Percentiles rank a stretch among this genome's conserved stretches.
These are phyloP conservation scores for Diaporthe aspalathi DNA, from an alignment of 2,329 filamentous ascomycete genomes.

Conservation along the genomic window DNA sequence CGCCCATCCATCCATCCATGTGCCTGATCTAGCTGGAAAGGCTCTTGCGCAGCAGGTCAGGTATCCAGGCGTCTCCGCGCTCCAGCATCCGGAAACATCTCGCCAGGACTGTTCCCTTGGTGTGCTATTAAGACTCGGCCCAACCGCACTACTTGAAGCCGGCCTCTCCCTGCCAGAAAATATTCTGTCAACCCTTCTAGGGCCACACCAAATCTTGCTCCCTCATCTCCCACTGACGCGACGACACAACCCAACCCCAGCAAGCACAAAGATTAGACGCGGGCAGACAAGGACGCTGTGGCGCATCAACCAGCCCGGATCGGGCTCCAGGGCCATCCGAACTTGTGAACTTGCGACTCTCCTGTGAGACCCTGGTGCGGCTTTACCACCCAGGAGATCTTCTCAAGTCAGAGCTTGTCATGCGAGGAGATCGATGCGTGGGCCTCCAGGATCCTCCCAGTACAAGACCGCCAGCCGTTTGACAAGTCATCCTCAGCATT, in stretches of 20 bases:
- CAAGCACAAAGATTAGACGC: conserved; percentile 36
- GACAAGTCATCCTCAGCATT: conserved; percentile 41
- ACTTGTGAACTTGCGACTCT: conserved; percentile 40
- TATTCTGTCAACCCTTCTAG: conserved; percentile 37
- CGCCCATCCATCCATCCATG: conserved; percentile 33
- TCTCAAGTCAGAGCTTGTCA: conserved; percentile 39
- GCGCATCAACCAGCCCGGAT: conserved; percentile 35
- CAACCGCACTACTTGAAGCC: conserved; percentile 39
- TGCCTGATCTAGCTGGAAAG: conserved; percentile 38
- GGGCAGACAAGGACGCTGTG: conserved; percentile 37
- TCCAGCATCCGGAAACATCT: conserved; percentile 34
- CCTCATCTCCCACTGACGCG: conserved; percentile 36
- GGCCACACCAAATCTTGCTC: conserved; percentile 36
- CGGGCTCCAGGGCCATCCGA: conserved; percentile 35
- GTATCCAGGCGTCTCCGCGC: conserved; percentile 36
- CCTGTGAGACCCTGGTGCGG: conserved; percentile 55
- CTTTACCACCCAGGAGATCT: conserved; percentile 49
- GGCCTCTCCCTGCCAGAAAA: conserved; percentile 40
- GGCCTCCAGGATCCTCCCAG: conserved; percentile 45
- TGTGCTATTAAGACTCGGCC: conserved; percentile 36
- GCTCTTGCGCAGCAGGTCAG: conserved; percentile 34
- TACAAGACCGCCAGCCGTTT: conserved; percentile 41
- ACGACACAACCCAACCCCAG: conserved; percentile 21
- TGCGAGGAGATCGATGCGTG: conserved; percentile 41
- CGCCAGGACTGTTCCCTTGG: conserved; percentile 35